Evolutionary conservation across 352 stramenopile species (phyloP), one percentile per base, ranked within the genome.

Genomic region (Phytophthora vignae): DNA sequence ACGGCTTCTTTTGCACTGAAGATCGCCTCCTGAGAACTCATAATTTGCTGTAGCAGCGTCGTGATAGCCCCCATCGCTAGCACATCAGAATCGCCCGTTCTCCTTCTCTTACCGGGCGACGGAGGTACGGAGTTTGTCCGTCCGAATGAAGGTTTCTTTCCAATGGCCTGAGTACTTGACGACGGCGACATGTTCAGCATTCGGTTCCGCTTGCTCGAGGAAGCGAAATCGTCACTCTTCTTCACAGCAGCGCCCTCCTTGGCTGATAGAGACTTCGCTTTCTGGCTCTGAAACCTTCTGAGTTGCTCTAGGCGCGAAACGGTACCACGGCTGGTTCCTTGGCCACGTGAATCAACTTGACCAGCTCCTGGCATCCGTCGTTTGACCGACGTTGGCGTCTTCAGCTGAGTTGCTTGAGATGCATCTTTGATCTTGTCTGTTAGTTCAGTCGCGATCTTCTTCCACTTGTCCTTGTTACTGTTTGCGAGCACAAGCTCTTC

Each of bases 401-500:
- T 55, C 21, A 55, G 36, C 19, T 19, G 48, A 55, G 0, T 31
- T 11, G 21, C 49, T 14, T 69, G 79, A 25, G 64, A 76, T 40
- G 4, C 21, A 7, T 8, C 58, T n/a, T 62, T 69, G 40, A 17
- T 74, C 22, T 79, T 88, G 21, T 52, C 52, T 10, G 60, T n/a
- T 8, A 87, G 60, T 17, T 83, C 77, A 40, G 82, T 69, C 1
- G 86, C 85, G 48, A 92, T 79, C 31, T 71, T 78, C 60, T 92
- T 88, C 88, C 85, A 91, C 66, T 94, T 91, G 40, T 90, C 59
- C 46, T 88, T 94, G 25, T 76, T 77, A 40, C 59, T 78, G 42
- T 83, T 77, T n/a, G 88, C 60, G 8, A 65, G 21, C 2, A 50
- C 1, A 64, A 80, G 55, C 29, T 74, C 59, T 44, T 62, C 55